Conservation (phyloP, 345 rosid species). For the Jatropha curcas region DNA sequence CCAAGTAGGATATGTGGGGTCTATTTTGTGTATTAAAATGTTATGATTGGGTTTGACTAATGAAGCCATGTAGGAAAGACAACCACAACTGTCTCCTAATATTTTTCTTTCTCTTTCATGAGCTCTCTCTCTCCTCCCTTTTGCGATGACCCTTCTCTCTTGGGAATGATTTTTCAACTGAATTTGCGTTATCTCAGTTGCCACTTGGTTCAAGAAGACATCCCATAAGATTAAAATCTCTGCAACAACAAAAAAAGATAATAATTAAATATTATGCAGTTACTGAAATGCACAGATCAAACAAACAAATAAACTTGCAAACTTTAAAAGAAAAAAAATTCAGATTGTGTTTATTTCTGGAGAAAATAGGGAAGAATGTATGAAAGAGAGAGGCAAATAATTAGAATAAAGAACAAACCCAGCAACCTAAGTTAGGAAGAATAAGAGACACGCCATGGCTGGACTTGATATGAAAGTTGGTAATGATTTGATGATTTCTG, state of each 20-base stretch:
- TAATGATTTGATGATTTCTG: constrained; percentile 89
- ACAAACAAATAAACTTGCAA: neutral
- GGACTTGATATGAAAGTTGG: constrained; percentile 85
- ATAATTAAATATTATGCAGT: too few relatives aligned
- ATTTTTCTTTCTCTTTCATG: too few relatives aligned
- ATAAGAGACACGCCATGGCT: constrained; percentile 91
- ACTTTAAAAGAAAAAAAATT: neutral
- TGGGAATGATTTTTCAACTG: too few relatives aligned
- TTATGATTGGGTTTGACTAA: too few relatives aligned
- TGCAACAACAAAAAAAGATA: constrained; percentile 40
- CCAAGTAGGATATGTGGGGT: too few relatives aligned
- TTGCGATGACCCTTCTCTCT: too few relatives aligned
- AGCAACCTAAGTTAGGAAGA: constrained; percentile 93
- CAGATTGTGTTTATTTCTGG: neutral
- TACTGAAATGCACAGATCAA: neutral
- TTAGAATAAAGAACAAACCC: constrained; percentile 66
- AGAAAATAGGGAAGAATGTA: neutral
- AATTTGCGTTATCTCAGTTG: too few relatives aligned
- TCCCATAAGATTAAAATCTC: constrained; percentile 88
- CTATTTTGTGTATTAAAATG: too few relatives aligned
- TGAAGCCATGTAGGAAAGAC: too few relatives aligned
- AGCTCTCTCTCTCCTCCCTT: too few relatives aligned
- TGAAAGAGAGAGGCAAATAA: neutral
- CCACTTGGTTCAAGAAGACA: constrained; percentile 94
- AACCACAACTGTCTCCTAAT: too few relatives aligned